Base-by-base conservation (phyloP, 257 asterid species). In the Schizonepeta tenuifolia region DNA sequence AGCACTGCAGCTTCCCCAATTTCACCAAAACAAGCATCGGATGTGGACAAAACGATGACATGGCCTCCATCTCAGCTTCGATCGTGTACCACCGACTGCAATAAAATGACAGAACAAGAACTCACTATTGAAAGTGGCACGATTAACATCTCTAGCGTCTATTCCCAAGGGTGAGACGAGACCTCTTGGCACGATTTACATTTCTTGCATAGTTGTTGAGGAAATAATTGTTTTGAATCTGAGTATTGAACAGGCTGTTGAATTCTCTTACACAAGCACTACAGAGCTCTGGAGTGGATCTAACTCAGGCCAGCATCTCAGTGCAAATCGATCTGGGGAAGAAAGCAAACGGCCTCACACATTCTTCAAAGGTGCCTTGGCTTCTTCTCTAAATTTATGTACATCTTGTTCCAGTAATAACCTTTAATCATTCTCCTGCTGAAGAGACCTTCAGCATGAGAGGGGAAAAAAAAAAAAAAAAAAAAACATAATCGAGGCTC, bases 291-390 rank as follows among this genome's bases (percentile, higher is more conserved):
- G 99, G 99, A 26, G 88, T 95, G 35, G 96, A 95, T 75, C 82
- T 90, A 65, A 86, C 97, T 13, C 91, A 85, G 74, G 92, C 99
- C 76, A 86, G 77, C 82, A 86, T 95, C 77, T 90, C 98, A 0
- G 99, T 92, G 28, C 90, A 92, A 81, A 87, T 95, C 67, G 94
- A 95, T 78, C 86, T 95, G 18, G 97, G 94, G 20, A 90, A 90
- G 81, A 84, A 81, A 79, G 85, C 84, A 9, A 79, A 82, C 33
- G 80, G 78, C 50, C 38, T 77, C 79, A 77, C 78, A 73, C 82
- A 78, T 81, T 78, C 90, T 75, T 77, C 91, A 54, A 91, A 91
- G 98, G 97, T 94, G 53, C 44, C 44, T 28, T 28, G 38, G 6
- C 35, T 18, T 15, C 5, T 26, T 2, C 64, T 58, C 21, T 24